Evolutionary conservation across 106 monocot genomes (phyloP).

Genomic region (Xerophyta viscosa): DNA sequence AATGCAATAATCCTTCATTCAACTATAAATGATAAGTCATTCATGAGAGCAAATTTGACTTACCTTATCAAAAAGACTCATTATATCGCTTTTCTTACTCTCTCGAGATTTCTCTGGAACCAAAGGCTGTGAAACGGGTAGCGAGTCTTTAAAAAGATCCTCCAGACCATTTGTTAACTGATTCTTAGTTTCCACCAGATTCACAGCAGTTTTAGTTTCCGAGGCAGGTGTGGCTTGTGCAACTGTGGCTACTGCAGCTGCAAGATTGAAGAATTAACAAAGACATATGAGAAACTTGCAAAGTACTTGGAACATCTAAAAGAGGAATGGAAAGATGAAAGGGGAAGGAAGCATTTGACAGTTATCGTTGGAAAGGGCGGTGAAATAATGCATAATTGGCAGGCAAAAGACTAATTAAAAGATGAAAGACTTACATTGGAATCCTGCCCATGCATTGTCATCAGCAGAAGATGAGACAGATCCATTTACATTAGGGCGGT

Average conservation of each 20-base stretch:
- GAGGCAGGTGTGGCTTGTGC: conserved; percentile 2
- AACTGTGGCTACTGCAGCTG: conserved; percentile 52
- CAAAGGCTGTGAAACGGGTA: conserved; percentile 23
- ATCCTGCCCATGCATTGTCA: conserved; percentile 77
- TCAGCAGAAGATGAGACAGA: conserved; percentile 46
- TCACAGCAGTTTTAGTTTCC: conserved; percentile 27
- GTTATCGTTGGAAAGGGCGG: no score
- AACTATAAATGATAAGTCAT: no score
- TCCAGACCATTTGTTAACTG: conserved; percentile 34
- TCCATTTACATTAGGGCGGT: conserved; percentile 39
- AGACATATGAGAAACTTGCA: background rate
- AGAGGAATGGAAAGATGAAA: no score
- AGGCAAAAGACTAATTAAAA: no score
- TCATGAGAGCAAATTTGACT: background rate
- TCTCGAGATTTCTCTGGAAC: conserved; percentile 28
- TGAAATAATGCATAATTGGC: no score
- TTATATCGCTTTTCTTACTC: conserved; percentile 68
- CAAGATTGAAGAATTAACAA: conserved; percentile 12
- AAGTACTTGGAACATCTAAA: background rate
- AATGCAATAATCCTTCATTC: no score
- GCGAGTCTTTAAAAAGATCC: conserved; percentile 65
- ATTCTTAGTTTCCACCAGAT: conserved; percentile 36
- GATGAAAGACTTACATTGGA: conserved; percentile 56
- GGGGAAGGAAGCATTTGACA: no score
- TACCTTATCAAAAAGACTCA: conserved; percentile 99